Evolutionary conservation across 2,329 filamentous ascomycete genomes (phyloP), one percentile per base, ranked within the genome.

Genomic region (Penicillium crustosum): DNA sequence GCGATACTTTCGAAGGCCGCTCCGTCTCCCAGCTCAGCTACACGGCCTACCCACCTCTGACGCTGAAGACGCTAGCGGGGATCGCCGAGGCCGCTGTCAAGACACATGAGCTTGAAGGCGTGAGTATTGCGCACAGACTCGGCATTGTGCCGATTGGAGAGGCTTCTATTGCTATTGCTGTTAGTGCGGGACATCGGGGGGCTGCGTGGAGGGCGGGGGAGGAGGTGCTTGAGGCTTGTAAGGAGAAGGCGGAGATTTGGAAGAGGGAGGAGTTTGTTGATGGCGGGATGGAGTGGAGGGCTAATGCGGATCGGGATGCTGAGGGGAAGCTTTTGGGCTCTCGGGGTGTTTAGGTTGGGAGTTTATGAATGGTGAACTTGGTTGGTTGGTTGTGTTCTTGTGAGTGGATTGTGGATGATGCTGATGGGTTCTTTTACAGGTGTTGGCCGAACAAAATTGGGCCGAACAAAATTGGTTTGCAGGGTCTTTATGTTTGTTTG

Each of bases 221-320:
- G 78, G 91, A 95, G 77, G 89, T 92, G 35, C 78, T 97, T 58
- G 93, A 97, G 78, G 79, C 85, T 72, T 91, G 90, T 70, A 99
- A 97, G 79, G 85, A 84, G 55, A 86, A 82, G 64, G 91, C 91
- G n/a, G 94, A 99, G 79, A 88, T 99, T 42, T 97, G 93, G 93
- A 97, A 97, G 78, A 81, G 86, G 63, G 93, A 97, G 78, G 89
- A 91, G 73, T 97, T 97, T 79, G 86, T 66, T 21, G 88, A 89
- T 62, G 90, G 87, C 17, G 81, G 68, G n/a, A 75, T 83, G 7
- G 83, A 94, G 44, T 97, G 93, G 93, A 87, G 91, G 76, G 91
- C 90, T 60, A 97, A 97, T 77, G 78, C 88, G 63, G 92, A 96
- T 75, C 89, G 89, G 10, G 79, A 81, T 59, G 75, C 78, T 48